Evolutionary conservation across 2,329 filamentous ascomycete genomes (phyloP), one percentile per base, ranked within the genome.

Genomic region (Sporothrix luriei): DNA sequence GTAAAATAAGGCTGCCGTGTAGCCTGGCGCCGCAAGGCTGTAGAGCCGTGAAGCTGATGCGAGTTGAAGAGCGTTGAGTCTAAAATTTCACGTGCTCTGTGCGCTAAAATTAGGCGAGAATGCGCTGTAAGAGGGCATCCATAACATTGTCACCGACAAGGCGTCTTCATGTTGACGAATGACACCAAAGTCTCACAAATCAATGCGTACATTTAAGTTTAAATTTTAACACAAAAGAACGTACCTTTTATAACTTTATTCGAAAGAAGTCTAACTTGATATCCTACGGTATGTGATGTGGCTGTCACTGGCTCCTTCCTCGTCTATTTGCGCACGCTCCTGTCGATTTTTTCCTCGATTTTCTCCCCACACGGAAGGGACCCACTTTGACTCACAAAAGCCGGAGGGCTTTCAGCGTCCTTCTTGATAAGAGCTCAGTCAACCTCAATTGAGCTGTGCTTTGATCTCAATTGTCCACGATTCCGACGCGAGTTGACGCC

Each of bases 331-430:
- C 21, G 2, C 9, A 9, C 2, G n/a, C 57, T 13, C 33, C 57
- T 62, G 38, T 38, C 38, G 5, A 46, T 61, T 62, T 62, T 57
- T 62, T 61, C n/a, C 33, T 61, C 26, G 24, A n/a, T 59, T 59
- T 33, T 68, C 52, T 59, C 14, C n/a, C 24, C 33, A 26, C 26
- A 21, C 33, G 16, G 6, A 21, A 19, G 9, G 38, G 40, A 48
- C 66, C 51, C 66, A 68, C 66, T 62, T 62, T 68, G 66, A 68
- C 52, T 59, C 66, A 59, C 66, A 68, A 57, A 59, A 59, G 19
- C 64, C 48, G 46, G 26, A 66, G 26, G 46, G 29, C 43, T 40
- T 40, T 38, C 62, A 66, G 52, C 62, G 48, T 66, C 48, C 21
- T 46, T 33, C 21, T 55, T 48, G 38, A 54, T 55, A 67, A 67